Conservation (phyloP, 164 flowering plant species). For the Macadamia integrifolia region DNA sequence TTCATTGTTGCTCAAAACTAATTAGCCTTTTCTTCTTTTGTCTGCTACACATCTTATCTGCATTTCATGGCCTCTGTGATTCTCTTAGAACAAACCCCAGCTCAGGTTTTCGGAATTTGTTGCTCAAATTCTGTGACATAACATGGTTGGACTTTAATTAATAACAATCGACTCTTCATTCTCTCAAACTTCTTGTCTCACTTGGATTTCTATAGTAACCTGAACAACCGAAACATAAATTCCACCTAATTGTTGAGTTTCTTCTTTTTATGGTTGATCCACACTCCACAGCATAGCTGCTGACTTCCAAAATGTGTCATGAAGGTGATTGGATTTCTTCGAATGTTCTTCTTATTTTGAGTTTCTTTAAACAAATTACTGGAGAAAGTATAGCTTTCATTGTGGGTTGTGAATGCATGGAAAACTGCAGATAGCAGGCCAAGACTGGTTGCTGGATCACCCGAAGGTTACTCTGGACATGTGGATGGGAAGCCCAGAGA, state of each 20-base stretch:
- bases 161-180: background rate
- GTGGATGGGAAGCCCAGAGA: constrained; percentile 87
- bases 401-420: constrained; percentile 1
- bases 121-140: background rate
- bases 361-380: background rate
- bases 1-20: background rate
- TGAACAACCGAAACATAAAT: too few species aligned
- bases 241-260: too few species aligned
- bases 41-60: background rate
- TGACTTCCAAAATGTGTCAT: background rate
- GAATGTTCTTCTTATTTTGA: background rate
- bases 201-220: background rate
- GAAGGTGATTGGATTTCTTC: background rate
- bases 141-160: background rate
- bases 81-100: background rate
- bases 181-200: background rate
- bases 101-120: background rate
- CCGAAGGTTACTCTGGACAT: constrained; percentile 87
- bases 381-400: background rate
- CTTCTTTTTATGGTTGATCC: too few species aligned
- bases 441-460: constrained; percentile 76
- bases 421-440: constrained; percentile 74
- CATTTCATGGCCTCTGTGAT: background rate
- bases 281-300: background rate
- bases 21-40: background rate